Evolutionary conservation across 345 rosid genomes (phyloP), one percentile per base, ranked within the genome.

Genomic region (Syzygium jambos): DNA sequence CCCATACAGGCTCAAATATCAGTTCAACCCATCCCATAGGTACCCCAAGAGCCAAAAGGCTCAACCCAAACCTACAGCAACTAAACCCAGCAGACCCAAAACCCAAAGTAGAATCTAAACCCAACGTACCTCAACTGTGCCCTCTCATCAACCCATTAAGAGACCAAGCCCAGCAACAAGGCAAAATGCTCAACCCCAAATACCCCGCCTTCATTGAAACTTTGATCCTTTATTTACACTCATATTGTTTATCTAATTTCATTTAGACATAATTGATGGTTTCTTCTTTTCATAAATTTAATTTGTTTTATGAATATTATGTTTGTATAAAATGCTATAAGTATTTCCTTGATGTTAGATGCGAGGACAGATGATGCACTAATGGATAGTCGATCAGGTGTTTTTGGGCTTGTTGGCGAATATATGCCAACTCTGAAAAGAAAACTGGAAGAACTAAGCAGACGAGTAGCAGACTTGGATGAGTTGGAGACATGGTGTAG

Each of bases 321-420:
- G 38, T 63, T 63, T 63, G 1, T 1, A 13, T n/a, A n/a, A n/a
- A 61, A 6, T 13, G 12, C 9, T 27, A 1, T 2, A 57, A 25
- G 15, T 25, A 3, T 57, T 57, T 25, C 29, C 68, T 59, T 27
- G 15, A 27, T 27, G 8, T 59, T 59, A 59, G 30, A 59, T 27
- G 68, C 14, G 17, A 27, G 68, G 68, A 27, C 68, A 27, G 8
- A 59, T 12, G 68, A 59, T 59, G 9, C 9, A 12, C 16, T 59
- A 15, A 6, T 27, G 30, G 3, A 25, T 2, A 59, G 0, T 59
- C 65, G 30, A 59, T 5, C 14, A 0, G 7, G 4, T 27, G 5
- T 4, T 25, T 27, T 29, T 11, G 65, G 16, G 15, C 65, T 59
- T 11, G 65, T 63, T 29, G 9, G 10, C 19, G 8, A 29, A 38